Percentiles rank a stretch among this genome's conserved stretches.
Evolutionary conservation across 31 red algal species (phyloP).

Genomic region (Odonthalia washingtoniensis): DNA sequence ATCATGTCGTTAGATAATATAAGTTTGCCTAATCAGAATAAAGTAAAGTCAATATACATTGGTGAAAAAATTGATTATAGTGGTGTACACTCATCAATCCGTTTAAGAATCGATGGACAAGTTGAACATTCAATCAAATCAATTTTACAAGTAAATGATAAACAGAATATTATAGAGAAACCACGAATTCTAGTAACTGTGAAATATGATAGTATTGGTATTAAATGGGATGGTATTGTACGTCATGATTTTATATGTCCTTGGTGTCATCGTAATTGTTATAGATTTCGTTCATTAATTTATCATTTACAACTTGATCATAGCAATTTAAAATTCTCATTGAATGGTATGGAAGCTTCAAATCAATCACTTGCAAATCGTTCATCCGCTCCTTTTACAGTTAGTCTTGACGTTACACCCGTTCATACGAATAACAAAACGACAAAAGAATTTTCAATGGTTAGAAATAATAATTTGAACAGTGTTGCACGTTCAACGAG

Average conservation of each 20-base stretch:
- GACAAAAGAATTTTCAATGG: not conserved
- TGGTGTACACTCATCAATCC: slow-evolving; percentile 35
- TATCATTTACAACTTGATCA: slow-evolving; percentile 76
- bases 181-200: slow-evolving; percentile 44
- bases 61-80: not conserved
- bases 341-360: slow-evolving; percentile 34
- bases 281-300: slow-evolving; percentile 65
- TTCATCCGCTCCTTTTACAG: slow-evolving; percentile 3
- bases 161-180: too few relatives aligned
- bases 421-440: not conserved
- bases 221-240: slow-evolving; percentile 66
- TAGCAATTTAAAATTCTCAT: slow-evolving; percentile 49
- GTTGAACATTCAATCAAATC: slow-evolving; percentile 30
- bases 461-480: not conserved
- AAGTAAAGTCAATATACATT: not conserved
- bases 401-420: slow-evolving; percentile 17
- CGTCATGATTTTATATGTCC: slow-evolving; percentile 75
- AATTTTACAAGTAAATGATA: not conserved
- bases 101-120: slow-evolving; percentile 28
- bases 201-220: slow-evolving; percentile 38
- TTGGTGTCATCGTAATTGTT: slow-evolving; percentile 75
- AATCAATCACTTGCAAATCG: not conserved
- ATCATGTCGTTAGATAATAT: not conserved
- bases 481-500: not conserved
- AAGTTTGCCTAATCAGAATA: not conserved